Evolutionary conservation across 1,284 basidiomycete genomes (phyloP), one percentile per base, ranked within the genome.

Genomic region (Melampsora larici-populina): DNA sequence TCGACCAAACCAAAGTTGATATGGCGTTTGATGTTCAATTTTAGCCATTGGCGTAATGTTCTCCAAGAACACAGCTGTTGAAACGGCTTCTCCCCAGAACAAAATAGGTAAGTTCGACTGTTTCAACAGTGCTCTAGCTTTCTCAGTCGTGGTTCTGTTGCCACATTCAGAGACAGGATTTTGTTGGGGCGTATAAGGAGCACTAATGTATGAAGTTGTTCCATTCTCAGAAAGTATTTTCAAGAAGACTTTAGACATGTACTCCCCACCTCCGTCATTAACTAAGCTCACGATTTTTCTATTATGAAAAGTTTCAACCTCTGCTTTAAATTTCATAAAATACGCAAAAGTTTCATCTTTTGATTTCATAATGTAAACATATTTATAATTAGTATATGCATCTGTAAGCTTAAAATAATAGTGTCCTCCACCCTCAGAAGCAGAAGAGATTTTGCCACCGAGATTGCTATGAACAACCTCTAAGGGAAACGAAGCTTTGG

Each of bases 381-480:
- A 18, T 31, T 5, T 7, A 33, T 63, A 72, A 26, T 17, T n/a
- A 24, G 58, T 63, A 43, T 40, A 64, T 7, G 24, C 70, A 43
- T 71, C 55, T 3, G 58, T 9, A 29, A 51, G 31, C 58, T 70
- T 70, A 18, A 70, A 55, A 64, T 63, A 72, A 46, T 72, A 72
- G 15, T 72, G 17, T 5, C 21, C 31, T 11, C 70, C 70, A 26
- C 58, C 55, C 8, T 58, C 17, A 7, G 70, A 46, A 15, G 31
- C 2, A 1, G 70, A 36, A 21, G 18, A 62, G 17, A 72, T 72
- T 63, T 62, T 7, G 2, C 70, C 70, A 62, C 70, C 64, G 11
- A 72, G 40, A n/a, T 60, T 24, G 36, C 21, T 33, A 21, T 24
- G 49, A 48, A n/a, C n/a, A n/a, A n/a, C n/a, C n/a, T n/a, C n/a